A percentile compares a stretch with the other conserved stretches of the same genome.
These are phyloP conservation scores for Podila verticillata DNA, from an alignment of 192 early-diverging fungal genomes.

Conservation along the genomic window DNA sequence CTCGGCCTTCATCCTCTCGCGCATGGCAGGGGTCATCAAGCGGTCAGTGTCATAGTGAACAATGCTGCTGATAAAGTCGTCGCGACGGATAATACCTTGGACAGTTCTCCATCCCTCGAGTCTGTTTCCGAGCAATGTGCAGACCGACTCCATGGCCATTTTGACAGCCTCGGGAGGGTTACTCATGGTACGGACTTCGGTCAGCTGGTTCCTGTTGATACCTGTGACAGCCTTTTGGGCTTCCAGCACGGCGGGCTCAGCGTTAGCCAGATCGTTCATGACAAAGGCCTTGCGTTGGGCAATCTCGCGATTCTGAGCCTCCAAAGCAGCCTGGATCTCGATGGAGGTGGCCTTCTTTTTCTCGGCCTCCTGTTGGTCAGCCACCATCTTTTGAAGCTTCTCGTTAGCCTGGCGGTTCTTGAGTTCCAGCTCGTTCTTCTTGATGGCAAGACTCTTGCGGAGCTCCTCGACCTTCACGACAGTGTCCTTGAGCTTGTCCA, in stretches of 20 bases:
- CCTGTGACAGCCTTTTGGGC: slow-evolving; percentile 92
- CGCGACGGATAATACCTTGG: slow-evolving; percentile 88
- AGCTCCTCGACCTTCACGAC: slow-evolving; percentile 96
- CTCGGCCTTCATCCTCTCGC: slow-evolving; percentile 81
- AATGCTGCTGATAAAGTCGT: slow-evolving; percentile 98
- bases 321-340: slow-evolving; percentile 80
- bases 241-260: slow-evolving; percentile 96
- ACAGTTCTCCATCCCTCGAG: slow-evolving; percentile 92
- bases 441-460: slow-evolving; percentile 83
- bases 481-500: slow-evolving; percentile 96
- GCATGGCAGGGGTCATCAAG: slow-evolving; percentile 77
- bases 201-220: slow-evolving; percentile 97
- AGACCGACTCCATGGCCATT: slow-evolving; percentile 97
- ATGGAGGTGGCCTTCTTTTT: slow-evolving; percentile 85
- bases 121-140: slow-evolving; percentile 89
- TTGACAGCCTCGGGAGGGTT: slow-evolving; percentile 98
- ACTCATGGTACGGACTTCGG: slow-evolving; percentile 95
- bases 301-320: slow-evolving; percentile 79
- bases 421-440: slow-evolving; percentile 83
- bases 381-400: slow-evolving; percentile 95
- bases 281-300: slow-evolving; percentile 80
- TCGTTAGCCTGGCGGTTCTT: slow-evolving; percentile 94
- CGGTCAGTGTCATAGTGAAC: slow-evolving; percentile 94
- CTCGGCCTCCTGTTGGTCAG: slow-evolving; percentile 94
- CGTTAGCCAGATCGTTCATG: slow-evolving; percentile 89